A percentile compares a stretch with the other conserved stretches of the same genome.
These are phyloP conservation scores for Physaria fendleri DNA, from an alignment of 345 rosid genomes.

Conservation along the genomic window DNA sequence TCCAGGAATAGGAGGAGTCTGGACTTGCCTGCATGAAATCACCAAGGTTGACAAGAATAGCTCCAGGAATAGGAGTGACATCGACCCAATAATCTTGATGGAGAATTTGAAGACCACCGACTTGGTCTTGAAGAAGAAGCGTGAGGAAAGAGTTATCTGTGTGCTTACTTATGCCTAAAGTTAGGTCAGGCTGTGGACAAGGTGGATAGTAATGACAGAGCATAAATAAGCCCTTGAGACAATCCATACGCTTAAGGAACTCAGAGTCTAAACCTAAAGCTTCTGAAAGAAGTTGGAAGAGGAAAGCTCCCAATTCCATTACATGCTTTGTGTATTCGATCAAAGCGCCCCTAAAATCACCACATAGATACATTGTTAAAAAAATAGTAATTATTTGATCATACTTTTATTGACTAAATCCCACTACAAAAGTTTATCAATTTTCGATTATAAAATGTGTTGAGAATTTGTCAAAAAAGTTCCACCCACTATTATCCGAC, in stretches of 20 bases:
- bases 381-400: too few species aligned
- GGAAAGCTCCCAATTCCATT: too few species aligned
- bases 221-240: background rate
- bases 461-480: too few species aligned
- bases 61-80: slow-evolving; percentile 21
- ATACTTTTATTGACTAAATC: too few species aligned
- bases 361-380: too few species aligned
- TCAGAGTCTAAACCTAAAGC: slow-evolving; percentile 22
- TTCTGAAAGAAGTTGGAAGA: slow-evolving; percentile 25
- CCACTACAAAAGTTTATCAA: too few species aligned
- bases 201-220: slow-evolving; percentile 29
- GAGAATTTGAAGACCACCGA: slow-evolving; percentile 35
- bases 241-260: slow-evolving; percentile 16
- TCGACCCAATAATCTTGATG: slow-evolving; percentile 27
- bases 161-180: slow-evolving; percentile 25
- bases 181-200: slow-evolving; percentile 35
- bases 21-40: slow-evolving; percentile 29
- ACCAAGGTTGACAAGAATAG: slow-evolving; percentile 31
- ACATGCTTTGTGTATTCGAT: too few species aligned
- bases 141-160: slow-evolving; percentile 26
- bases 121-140: slow-evolving; percentile 21
- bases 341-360: too few species aligned
- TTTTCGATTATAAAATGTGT: too few species aligned
- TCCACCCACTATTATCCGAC: too few species aligned
- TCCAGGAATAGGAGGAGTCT: too few species aligned